Base-by-base conservation (phyloP, 192 early-diverging fungal species). In the Coemansia sp. region DNA sequence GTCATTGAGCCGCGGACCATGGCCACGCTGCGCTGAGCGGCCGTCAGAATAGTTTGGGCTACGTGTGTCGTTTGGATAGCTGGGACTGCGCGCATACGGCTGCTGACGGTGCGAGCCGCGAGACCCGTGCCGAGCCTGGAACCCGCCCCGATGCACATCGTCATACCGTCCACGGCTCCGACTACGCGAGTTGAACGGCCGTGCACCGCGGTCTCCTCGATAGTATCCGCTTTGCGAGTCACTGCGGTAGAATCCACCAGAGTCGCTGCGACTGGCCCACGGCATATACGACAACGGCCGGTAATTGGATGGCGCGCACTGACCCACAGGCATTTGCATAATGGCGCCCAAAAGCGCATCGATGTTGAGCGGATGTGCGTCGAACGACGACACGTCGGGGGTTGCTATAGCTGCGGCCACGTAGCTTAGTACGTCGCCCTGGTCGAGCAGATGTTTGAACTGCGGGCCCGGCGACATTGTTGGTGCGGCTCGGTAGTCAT, bases 371-470 rank as follows among this genome's bases (percentile, higher is more conserved):
- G 67, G 58, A 2, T 41, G 35, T 23, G 14, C 15, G 25, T 65
- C 65, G 17, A 79, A 65, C 27, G 43, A 57, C 17, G 61, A 60
- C 1, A 55, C 64, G 64, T 70, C 61, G 22, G 68, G 51, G 10
- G 68, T 57, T 3, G 76, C 64, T 4, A 73, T 63, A 7, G 64
- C 63, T 14, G 64, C 67, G 4, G 76, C 67, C 12, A 79, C 68
- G 24, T 73, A 79, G 71, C 71, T 73, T 19, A 79, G 65, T 37
- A 79, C 62, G 58, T 79, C 76, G 62, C 76, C 76, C 17, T 70
- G 61, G 41, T 70, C 76, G 45, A 79, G 62, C 9, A 73, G 41
- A 19, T 65, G 61, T 51, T 21, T 25, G 50, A 32, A 38, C 60
- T 62, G 60, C 50, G 45, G 60, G 35, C 41, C 22, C 23, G 56